Conservation (phyloP, 1,284 basidiomycete genomes). For the Takashimella tepidaria region DNA sequence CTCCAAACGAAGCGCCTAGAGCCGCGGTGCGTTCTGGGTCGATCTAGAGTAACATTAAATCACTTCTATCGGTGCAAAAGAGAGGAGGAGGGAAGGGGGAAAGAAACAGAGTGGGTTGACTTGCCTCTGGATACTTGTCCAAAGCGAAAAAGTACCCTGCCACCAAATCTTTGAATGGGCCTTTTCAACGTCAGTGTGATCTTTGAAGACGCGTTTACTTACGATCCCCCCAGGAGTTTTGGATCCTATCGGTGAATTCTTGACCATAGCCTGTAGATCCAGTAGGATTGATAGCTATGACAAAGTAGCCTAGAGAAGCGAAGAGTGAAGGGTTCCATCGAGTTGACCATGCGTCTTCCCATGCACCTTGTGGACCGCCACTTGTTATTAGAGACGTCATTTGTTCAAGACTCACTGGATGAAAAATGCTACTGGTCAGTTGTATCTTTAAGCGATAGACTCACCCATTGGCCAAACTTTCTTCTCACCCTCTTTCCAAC, state of each 20-base stretch:
- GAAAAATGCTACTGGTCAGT: conserved; percentile 31
- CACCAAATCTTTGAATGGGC: conserved; percentile 73
- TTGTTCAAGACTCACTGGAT: conserved; percentile 34
- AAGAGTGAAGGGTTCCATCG: conserved; percentile 75
- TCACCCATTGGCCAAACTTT: conserved; percentile 61
- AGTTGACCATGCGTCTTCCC: conserved; percentile 77
- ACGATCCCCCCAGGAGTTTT: conserved; percentile 45
- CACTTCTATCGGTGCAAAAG: not conserved
- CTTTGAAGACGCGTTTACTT: conserved; percentile 64
- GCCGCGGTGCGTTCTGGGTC: conserved; percentile 73
- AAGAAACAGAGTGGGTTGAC: not conserved
- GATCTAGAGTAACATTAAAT: conserved; percentile 52
- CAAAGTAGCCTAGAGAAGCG: conserved; percentile 61
- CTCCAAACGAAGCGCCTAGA: conserved; percentile 48
- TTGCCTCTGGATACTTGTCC: conserved; percentile 65
- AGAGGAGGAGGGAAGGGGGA: not conserved
- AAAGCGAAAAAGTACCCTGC: conserved; percentile 70
- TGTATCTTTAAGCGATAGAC: not conserved
- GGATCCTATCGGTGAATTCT: conserved; percentile 69
- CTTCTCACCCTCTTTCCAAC: conserved; percentile 58
- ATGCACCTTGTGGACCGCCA: conserved; percentile 55
- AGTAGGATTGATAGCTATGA: conserved; percentile 78
- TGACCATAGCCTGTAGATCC: conserved; percentile 85
- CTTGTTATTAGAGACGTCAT: too few species aligned
- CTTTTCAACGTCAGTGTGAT: conserved; percentile 49